Evolutionary conservation across 306 rosid species (phyloP).

Genomic region (Hippophae gyantsensis): DNA sequence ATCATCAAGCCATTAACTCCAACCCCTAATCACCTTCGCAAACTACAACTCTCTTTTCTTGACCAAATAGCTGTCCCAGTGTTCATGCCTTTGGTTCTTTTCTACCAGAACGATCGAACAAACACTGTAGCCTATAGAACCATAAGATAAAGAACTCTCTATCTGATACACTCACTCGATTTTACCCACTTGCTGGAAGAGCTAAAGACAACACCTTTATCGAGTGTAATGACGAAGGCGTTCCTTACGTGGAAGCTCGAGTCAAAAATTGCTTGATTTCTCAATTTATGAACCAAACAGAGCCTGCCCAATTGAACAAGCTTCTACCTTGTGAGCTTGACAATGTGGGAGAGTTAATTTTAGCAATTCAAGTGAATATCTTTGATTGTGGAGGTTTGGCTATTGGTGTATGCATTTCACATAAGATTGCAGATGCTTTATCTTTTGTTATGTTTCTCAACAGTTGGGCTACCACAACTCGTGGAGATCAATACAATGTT

Average conservation of each 20-base stretch:
- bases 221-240: slow-evolving; percentile 14
- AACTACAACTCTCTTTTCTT: slow-evolving; percentile 18
- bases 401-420: too few species aligned
- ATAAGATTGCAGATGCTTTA: too few species aligned
- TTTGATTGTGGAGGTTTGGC: too few species aligned
- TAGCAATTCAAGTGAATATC: too few species aligned
- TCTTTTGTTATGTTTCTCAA: too few species aligned
- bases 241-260: slow-evolving; percentile 5
- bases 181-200: slow-evolving; percentile 17
- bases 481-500: not conserved
- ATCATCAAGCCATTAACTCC: slow-evolving; percentile 15
- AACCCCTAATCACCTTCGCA: slow-evolving; percentile 21
- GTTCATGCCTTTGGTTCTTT: slow-evolving; percentile 20
- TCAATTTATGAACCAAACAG: slow-evolving; percentile 2
- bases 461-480: too few species aligned
- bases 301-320: slow-evolving; percentile 13
- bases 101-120: not conserved
- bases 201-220: slow-evolving; percentile 1
- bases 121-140: not conserved
- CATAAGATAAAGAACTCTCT: slow-evolving; percentile 6
- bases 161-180: slow-evolving; percentile 15
- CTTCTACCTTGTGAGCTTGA: slow-evolving; percentile 12
- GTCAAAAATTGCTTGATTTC: slow-evolving; percentile 1
- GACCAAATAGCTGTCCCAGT: slow-evolving; percentile 16
- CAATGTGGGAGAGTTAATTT: not conserved